Conservation (phyloP, 805 yeast species). For the Candida maesae region DNA sequence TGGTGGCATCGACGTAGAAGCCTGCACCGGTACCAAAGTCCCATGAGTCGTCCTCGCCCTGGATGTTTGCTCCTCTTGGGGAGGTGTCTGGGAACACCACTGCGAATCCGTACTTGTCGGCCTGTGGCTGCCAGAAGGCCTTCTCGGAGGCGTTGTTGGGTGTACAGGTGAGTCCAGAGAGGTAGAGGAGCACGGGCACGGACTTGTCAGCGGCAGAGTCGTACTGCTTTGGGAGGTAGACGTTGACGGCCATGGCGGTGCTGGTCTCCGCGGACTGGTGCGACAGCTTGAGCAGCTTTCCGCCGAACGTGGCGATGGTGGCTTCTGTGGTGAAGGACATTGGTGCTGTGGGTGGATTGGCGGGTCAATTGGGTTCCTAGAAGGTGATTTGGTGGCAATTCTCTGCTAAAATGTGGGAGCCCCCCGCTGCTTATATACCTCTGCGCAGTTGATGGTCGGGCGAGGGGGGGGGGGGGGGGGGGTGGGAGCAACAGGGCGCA, state of each 20-base stretch:
- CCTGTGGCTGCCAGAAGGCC: constrained; percentile 81
- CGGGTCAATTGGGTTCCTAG: not conserved
- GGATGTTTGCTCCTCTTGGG: constrained; percentile 77
- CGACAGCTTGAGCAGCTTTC: constrained; percentile 66
- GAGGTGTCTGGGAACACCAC: constrained; percentile 95
- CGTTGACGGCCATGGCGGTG: constrained; percentile 79
- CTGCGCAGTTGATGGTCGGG: no score
- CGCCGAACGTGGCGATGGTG: constrained; percentile 54
- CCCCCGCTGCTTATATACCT: no score
- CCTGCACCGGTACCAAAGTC: constrained; percentile 97
- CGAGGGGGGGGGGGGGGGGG: no score
- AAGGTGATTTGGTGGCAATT: no score
- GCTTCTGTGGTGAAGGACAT: constrained; percentile 26
- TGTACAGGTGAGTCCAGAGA: constrained; percentile 90
- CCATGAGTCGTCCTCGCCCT: constrained; percentile 80
- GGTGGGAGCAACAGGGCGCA: no score
- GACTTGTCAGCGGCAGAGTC: constrained; percentile 25
- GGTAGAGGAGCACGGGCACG: constrained; percentile 72
- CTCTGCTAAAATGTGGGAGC: no score
- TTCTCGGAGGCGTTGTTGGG: constrained; percentile 93
- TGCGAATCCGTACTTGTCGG: constrained; percentile 79
- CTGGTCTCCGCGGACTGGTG: constrained; percentile 66
- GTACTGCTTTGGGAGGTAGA: constrained; percentile 67
- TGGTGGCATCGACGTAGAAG: constrained; percentile 83
- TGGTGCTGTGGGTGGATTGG: not conserved